Evolutionary conservation across 2,329 filamentous ascomycete species (phyloP), one percentile per base, ranked within the genome.

Genomic region (Paracorniculantispora psalliotae): DNA sequence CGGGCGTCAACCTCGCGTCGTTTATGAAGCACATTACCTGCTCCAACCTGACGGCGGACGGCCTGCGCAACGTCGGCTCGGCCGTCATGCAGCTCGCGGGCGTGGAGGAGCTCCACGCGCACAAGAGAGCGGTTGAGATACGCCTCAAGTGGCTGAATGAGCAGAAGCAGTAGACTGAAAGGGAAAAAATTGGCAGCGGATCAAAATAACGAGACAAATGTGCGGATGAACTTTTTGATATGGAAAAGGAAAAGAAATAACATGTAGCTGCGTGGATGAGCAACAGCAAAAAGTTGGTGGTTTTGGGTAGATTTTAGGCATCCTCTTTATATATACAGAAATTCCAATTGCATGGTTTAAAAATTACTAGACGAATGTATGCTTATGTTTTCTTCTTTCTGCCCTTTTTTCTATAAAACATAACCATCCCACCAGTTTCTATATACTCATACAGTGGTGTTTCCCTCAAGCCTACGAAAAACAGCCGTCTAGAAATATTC

Each of bases 1-100:
- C 92, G 6, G 94, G 94, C 55, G 94, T 99, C 69, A 99, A 96
- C 73, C 83, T 99, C 6, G 91, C 85, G 33, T 97, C 93, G 2
- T 99, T 97, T 76, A 84, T 96, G 72, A 99, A 99, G 79, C 92
- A 97, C 79, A 97, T 99, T 69, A 99, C 94, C 39, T 94, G 90
- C 77, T 91, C 92, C 0, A 90, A 96, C 73, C 81, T 99, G 62
- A 96, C 91, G 1, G 84, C 87, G 19, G 83, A 96, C 67, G 94
- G 94, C 23, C 78, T 99, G 62, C 82, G 83, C 66, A 94, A 96
- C 67, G 89, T 99, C 2, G 91, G 93, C 35, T 78, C 80, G 56
- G 92, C 94, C 4, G 94, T 99, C 55, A 97, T 97, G 91, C 89
- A 93, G 73, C 80, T 99, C 50, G 94, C 94, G 25, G 90, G 90